Conservation (phyloP, 495 filamentous ascomycete species). For the Filosporella fistucella region DNA sequence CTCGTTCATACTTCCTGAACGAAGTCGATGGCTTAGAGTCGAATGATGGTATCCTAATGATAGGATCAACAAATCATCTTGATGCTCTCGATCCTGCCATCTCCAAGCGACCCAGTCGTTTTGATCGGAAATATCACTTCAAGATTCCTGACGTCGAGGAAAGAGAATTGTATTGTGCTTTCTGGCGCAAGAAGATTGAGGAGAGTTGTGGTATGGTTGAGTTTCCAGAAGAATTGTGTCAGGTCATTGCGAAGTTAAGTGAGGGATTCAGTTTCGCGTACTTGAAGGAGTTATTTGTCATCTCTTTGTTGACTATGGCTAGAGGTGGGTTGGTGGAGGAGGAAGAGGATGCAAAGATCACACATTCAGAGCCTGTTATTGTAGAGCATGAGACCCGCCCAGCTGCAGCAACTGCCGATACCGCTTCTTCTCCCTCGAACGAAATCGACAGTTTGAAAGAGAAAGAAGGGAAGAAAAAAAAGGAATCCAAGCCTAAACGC, state of each 20-base stretch:
- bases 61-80: conserved; percentile 59
- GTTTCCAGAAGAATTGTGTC: conserved; percentile 46
- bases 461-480: conserved; percentile 2
- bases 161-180: conserved; percentile 47
- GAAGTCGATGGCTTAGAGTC: conserved; percentile 63
- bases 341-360: conserved; percentile 3
- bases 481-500: conserved; percentile 3
- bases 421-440: no score
- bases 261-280: conserved; percentile 62
- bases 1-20: conserved; percentile 63
- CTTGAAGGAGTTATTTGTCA: conserved; percentile 58
- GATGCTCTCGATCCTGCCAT: conserved; percentile 56
- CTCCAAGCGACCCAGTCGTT: conserved; percentile 56
- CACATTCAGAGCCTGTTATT: conserved; percentile 3
- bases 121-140: conserved; percentile 62
- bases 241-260: conserved; percentile 52
- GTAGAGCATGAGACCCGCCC: conserved; percentile 33
- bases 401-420: not conserved
- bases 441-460: no score
- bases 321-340: conserved; percentile 10
- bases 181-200: conserved; percentile 51
- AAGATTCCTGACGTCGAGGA: conserved; percentile 45
- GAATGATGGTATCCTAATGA: conserved; percentile 63
- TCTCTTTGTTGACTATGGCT: conserved; percentile 45
- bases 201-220: conserved; percentile 37